Evolutionary conservation across 2,329 filamentous ascomycete species (phyloP), one percentile per base, ranked within the genome.

Genomic region (Sarocladium strictum): DNA sequence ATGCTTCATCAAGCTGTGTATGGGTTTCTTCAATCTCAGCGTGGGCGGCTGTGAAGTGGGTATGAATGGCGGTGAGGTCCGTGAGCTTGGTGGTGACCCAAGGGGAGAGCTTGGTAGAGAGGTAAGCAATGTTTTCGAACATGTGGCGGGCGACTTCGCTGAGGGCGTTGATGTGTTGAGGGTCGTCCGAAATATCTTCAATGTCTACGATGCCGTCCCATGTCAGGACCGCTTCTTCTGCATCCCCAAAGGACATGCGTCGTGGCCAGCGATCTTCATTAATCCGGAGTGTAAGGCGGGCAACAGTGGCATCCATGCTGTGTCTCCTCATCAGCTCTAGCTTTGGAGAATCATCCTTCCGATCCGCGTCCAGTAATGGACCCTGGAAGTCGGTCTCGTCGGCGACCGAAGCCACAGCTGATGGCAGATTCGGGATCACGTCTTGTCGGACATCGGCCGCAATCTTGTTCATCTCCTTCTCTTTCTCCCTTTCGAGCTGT

Each of bases 171-270:
- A 66, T 65, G 11, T 62, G 67, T 17, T 57, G 56, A 12, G 62
- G 40, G 37, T 67, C 63, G 33, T 62, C 60, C 2, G 60, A 54
- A 5, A 56, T 54, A 17, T 76, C 72, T 27, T 61, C 58, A 2
- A 77, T 57, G 54, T 73, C 70, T 3, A 74, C 67, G 24, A 86
- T 68, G 49, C 81, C 77, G 4, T 80, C 73, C 87, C 87, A 91
- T 15, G 72, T 75, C 1, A 91, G 71, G 7, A 92, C 72, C n/a
- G 84, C 87, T 57, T 90, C 86, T 69, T 89, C 87, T 1, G 86
- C 88, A 43, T 86, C 78, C 56, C 85, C 84, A 66, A 92, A 92
- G 3, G 87, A 91, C 58, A 92, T 76, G 41, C 87, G 81, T 1
- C 87, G 83, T 1, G 87, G 82, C 80, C 85, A 89, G 55, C 80